Evolutionary conservation across 2,329 filamentous ascomycete species (phyloP).

Genomic region (Ascochyta fabae): DNA sequence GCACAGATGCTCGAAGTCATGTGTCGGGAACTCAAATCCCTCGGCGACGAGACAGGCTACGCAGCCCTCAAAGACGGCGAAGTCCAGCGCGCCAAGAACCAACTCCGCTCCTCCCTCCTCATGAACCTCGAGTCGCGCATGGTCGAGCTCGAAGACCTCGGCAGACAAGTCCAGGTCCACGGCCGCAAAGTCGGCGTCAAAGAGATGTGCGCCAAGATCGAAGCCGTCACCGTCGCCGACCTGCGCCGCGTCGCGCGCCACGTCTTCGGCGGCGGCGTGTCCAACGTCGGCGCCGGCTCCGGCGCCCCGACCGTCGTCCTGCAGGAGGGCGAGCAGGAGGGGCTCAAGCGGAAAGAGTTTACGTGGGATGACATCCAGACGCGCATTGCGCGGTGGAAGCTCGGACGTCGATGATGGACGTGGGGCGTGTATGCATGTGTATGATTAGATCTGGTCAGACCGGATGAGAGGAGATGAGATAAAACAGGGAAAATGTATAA

Average conservation of each 20-base stretch:
- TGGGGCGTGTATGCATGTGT: not conserved
- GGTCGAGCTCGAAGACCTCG: constrained; percentile 96
- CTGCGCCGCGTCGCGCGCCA: constrained; percentile 79
- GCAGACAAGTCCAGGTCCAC: constrained; percentile 95
- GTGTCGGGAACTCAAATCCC: constrained; percentile 82
- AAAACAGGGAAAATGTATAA: no score
- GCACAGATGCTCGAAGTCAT: constrained; percentile 91
- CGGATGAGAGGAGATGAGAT: no score
- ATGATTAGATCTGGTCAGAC: not conserved
- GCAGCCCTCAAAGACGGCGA: constrained; percentile 74
- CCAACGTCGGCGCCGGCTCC: constrained; percentile 77
- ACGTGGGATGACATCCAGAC: constrained; percentile 91
- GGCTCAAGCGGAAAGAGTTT: constrained; percentile 70
- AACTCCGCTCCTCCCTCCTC: constrained; percentile 83
- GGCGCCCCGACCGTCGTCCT: constrained; percentile 93
- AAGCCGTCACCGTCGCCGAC: constrained; percentile 79
- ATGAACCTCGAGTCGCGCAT: constrained; percentile 98
- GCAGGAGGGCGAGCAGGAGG: constrained; percentile 83
- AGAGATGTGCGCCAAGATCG: constrained; percentile 91
- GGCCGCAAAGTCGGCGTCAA: constrained; percentile 87
- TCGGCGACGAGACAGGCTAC: constrained; percentile 79
- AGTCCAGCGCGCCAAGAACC: constrained; percentile 94
- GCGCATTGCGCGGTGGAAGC: constrained; percentile 79
- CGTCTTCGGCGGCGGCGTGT: constrained; percentile 77
- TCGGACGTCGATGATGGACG: constrained; percentile 65